Percentiles rank a stretch among this genome's conserved stretches.
These are phyloP conservation scores for Jatropha podagrica DNA, from an alignment of 441 rosid species.

Conservation along the genomic window DNA sequence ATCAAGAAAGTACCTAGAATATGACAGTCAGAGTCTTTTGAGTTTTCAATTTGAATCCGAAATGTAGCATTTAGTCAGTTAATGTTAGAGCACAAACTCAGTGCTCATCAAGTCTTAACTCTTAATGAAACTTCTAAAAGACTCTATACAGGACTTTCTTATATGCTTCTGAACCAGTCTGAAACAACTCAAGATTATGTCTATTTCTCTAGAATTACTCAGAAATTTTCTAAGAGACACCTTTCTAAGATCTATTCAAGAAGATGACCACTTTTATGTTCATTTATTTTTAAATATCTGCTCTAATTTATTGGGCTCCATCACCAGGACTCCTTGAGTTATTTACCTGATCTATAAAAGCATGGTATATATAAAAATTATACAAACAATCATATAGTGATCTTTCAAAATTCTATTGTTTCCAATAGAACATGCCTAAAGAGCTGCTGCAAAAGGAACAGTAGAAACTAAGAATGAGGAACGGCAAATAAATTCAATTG, in stretches of 20 bases:
- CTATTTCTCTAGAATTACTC: not conserved
- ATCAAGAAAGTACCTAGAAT: not conserved
- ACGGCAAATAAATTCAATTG: not conserved
- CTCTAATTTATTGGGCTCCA: not conserved
- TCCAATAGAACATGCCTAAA: not conserved
- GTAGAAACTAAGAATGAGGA: not conserved
- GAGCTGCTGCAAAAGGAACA: not conserved
- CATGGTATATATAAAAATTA: not conserved
- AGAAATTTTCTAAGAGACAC: not conserved
- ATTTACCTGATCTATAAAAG: not conserved
- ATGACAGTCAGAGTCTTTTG: not conserved
- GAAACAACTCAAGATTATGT: not conserved
- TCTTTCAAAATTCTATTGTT: not conserved
- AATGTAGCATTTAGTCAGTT: not conserved
- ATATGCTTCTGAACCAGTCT: not conserved
- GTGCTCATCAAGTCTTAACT: no score
- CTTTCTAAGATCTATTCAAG: not conserved
- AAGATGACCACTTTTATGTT: not conserved
- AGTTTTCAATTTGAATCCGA: not conserved
- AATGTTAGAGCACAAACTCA: not conserved
- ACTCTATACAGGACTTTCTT: not conserved
- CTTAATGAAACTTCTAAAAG: not conserved
- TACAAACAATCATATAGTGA: not conserved
- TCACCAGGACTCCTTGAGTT: not conserved
- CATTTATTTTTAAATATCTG: not conserved